phyloP scores from a whole-genome alignment of 192 early-diverging fungal genomes.

The Thoreauomyces humboldtii region DNA sequence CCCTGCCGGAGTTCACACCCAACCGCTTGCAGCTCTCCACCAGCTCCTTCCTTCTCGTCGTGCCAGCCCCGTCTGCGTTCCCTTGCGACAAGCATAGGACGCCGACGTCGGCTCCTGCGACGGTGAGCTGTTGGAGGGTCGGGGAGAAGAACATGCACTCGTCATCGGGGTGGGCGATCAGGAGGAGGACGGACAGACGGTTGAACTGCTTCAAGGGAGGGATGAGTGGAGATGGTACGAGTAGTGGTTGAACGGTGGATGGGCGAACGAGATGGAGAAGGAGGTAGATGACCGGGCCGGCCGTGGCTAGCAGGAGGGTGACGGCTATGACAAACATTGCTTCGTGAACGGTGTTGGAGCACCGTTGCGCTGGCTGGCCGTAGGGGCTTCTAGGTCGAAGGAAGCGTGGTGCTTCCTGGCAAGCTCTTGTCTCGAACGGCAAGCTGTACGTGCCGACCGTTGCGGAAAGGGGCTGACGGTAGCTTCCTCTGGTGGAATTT shows the following conservation, averaged over 20 bases:
- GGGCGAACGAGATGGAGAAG: neutral
- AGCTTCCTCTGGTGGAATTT: too few relatives aligned
- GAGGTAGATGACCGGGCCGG: constrained; percentile 5
- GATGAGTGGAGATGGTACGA: constrained; percentile 2
- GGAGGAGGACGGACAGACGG: constrained; percentile 51
- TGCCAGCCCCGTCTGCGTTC: constrained; percentile 68
- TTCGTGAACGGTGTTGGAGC: too few relatives aligned
- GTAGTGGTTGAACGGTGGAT: neutral
- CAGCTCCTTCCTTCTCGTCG: constrained; percentile 60
- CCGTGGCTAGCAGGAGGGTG: neutral
- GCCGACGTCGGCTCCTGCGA: constrained; percentile 53
- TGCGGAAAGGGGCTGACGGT: too few relatives aligned
- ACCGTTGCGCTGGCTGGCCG: too few relatives aligned
- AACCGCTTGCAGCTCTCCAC: constrained; percentile 56
- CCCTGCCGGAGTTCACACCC: constrained; percentile 49
- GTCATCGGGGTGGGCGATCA: constrained; percentile 94
- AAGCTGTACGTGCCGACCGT: too few relatives aligned
- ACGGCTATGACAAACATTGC: too few relatives aligned
- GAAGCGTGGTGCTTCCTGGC: too few relatives aligned
- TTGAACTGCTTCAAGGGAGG: constrained; percentile 14
- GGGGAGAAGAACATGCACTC: constrained; percentile 98
- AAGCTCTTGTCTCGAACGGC: too few relatives aligned
- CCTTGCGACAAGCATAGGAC: constrained; percentile 85
- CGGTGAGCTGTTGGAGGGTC: constrained; percentile 57
- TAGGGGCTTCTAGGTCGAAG: too few relatives aligned